These are phyloP conservation scores for Saturnispora sanitii DNA, from an alignment of 805 yeast species.

Conservation along the genomic window DNA sequence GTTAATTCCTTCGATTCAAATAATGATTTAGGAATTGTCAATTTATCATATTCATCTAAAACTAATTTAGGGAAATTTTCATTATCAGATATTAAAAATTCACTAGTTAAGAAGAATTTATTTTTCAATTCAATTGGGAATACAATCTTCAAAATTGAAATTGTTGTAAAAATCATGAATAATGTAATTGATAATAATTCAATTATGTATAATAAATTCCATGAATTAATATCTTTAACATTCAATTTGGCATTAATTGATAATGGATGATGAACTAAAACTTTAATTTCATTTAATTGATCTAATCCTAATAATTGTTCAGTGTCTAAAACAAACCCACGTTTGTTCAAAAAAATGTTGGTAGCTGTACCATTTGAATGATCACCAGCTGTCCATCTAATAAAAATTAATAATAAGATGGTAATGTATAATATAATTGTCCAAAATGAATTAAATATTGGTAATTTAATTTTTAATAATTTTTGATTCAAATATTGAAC, in stretches of 20 bases:
- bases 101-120: background rate
- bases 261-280: conserved; percentile 1
- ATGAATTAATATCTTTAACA: conserved; percentile 27
- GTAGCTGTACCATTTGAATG: conserved; percentile 6
- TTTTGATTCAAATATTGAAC: conserved; percentile 22
- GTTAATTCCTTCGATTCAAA: conserved; percentile 32
- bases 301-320: conserved; percentile 2
- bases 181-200: conserved; percentile 45
- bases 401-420: conserved; percentile 22
- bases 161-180: conserved; percentile 41
- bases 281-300: background rate
- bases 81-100: background rate
- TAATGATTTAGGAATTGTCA: background rate
- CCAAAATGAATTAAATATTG: conserved; percentile 28
- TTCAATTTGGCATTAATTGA: background rate
- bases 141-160: conserved; percentile 34
- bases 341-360: conserved; percentile 21
- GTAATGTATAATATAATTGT: conserved; percentile 20
- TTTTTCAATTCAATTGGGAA: conserved; percentile 20
- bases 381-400: conserved; percentile 29
- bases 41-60: conserved; percentile 2
- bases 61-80: background rate
- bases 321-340: conserved; percentile 24
- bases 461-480: conserved; percentile 28
- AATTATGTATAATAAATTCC: conserved; percentile 41